These are phyloP conservation scores for Candida orba DNA, from an alignment of 805 yeast genomes.

Conservation along the genomic window DNA sequence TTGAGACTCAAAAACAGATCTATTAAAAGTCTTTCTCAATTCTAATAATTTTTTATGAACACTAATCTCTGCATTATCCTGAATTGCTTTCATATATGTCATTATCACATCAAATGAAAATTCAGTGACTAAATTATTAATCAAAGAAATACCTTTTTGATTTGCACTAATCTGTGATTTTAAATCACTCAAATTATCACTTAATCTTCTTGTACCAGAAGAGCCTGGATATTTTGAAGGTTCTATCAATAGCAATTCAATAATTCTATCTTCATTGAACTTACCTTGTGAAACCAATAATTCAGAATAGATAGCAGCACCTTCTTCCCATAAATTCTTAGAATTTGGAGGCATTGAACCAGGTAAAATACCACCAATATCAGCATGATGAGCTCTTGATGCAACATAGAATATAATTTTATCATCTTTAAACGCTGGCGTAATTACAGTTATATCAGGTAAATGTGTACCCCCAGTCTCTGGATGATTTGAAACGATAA, in stretches of 20 bases:
- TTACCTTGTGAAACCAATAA: slow-evolving; percentile 62
- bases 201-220: slow-evolving; percentile 78
- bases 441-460: slow-evolving; percentile 87
- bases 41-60: slow-evolving; percentile 49
- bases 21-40: slow-evolving; percentile 35
- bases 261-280: slow-evolving; percentile 69
- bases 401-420: slow-evolving; percentile 80
- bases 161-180: slow-evolving; percentile 89
- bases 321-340: slow-evolving; percentile 79
- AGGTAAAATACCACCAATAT: slow-evolving; percentile 86
- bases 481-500: slow-evolving; percentile 73
- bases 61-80: slow-evolving; percentile 66
- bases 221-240: slow-evolving; percentile 84
- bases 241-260: slow-evolving; percentile 52
- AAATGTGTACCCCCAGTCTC: slow-evolving; percentile 81
- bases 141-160: slow-evolving; percentile 69
- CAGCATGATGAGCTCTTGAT: slow-evolving; percentile 94
- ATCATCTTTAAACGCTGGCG: slow-evolving; percentile 71
- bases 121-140: slow-evolving; percentile 53
- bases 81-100: slow-evolving; percentile 76
- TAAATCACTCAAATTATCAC: slow-evolving; percentile 78
- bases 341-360: slow-evolving; percentile 96
- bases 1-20: slow-evolving; percentile 36
- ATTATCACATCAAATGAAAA: slow-evolving; percentile 53
- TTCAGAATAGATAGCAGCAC: slow-evolving; percentile 79